Evolutionary conservation across 805 yeast species (phyloP), one percentile per base, ranked within the genome.

Genomic region (Wilhelminamyces savonicus): DNA sequence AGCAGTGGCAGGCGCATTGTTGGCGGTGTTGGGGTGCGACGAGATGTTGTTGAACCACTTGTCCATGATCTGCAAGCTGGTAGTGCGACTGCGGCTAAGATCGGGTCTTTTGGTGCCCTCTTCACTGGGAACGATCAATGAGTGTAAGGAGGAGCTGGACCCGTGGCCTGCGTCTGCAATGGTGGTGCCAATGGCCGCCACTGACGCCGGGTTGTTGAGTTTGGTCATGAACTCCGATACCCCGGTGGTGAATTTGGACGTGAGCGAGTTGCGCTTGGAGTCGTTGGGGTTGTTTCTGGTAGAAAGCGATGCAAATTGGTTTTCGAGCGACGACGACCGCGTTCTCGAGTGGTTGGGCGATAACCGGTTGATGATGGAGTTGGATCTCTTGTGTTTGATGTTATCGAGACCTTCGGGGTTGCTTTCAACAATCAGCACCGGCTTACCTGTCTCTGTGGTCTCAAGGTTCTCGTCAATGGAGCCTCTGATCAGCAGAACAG

Each of bases 51-150:
- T 58, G 34, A 63, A 59, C 68, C 69, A 63, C 35, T 53, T 59
- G 35, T 63, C 70, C 63, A 63, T 60, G 12, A 63, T 49, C 34
- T 62, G 69, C 14, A 59, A 33, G 38, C 68, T 62, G 17, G 66
- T 43, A 8, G 65, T 54, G 37, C 68, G 47, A 16, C 48, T 41
- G 19, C 65, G 42, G 8, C 17, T 25, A 32, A 40, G 45, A n/a
- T 54, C 60, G 4, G 59, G 54, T 21, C 54, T 35, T 29, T 43
- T 41, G 13, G 41, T 30, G 10, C 38, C 39, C 11, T 52, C 54
- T 12, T 53, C 61, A n/a, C n/a, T n/a, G n/a, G n/a, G n/a, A 6
- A 17, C 19, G 8, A 8, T 7, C 7, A 57, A 39, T 5, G 64
- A 50, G 21, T 52, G 60, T n/a, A 60, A 39, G 2, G 66, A 57